Conservation (phyloP, 495 filamentous ascomycete genomes). For the Hypoxylon intermedium region DNA sequence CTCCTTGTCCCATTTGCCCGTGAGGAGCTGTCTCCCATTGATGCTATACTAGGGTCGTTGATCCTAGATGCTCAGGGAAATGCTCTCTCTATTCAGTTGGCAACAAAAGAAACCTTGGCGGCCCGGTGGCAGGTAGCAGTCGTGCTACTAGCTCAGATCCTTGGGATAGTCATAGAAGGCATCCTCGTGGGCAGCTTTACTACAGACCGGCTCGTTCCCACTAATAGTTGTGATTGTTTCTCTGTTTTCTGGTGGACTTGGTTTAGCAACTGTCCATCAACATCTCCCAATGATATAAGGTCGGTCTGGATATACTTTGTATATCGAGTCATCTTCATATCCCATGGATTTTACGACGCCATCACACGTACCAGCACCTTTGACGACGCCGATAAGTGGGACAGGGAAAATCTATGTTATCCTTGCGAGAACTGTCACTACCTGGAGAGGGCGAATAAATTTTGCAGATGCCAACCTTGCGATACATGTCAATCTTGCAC, state of each 20-base stretch:
- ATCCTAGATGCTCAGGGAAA: constrained; percentile 38
- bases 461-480: constrained; percentile 17
- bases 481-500: constrained; percentile 15
- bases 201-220: constrained; percentile 6
- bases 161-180: constrained; percentile 33
- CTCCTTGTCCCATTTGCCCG: constrained; percentile 30
- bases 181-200: constrained; percentile 27
- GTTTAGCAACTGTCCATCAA: constrained; percentile 27
- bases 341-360: constrained; percentile 29
- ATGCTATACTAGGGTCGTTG: constrained; percentile 32
- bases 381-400: constrained; percentile 17
- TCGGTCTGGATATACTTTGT: constrained; percentile 35
- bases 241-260: constrained; percentile 41
- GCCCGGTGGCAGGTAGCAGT: constrained; percentile 37
- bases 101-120: constrained; percentile 33
- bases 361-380: constrained; percentile 14
- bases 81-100: constrained; percentile 31
- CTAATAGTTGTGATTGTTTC: constrained; percentile 27
- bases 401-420: constrained; percentile 19
- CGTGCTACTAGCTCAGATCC: constrained; percentile 18
- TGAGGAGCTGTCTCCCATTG: constrained; percentile 32
- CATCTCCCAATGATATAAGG: constrained; percentile 10
- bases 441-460: neutral
- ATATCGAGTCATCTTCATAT: constrained; percentile 29
- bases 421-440: constrained; percentile 9